Evolutionary conservation across 352 stramenopile genomes (phyloP).

Genomic region (Pythium dissotocum): DNA sequence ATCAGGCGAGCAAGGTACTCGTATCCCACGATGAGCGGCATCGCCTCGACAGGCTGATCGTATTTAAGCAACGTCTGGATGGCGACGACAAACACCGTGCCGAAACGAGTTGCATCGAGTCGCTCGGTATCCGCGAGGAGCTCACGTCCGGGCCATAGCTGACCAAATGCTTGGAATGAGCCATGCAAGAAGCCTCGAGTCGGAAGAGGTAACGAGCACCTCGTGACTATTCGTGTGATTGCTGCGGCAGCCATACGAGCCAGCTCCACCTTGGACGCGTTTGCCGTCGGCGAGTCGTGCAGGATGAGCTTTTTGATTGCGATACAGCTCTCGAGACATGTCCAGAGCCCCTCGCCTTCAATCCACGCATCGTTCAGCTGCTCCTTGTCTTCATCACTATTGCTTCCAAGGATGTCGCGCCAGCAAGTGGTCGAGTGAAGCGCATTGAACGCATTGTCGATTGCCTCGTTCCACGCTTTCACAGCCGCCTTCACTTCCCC

Average conservation of each 20-base stretch:
- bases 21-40: constrained; percentile 62
- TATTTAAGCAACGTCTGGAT: constrained; percentile 59
- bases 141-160: constrained; percentile 63
- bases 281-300: constrained; percentile 31
- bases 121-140: constrained; percentile 46
- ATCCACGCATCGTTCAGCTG: constrained; percentile 28
- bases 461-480: constrained; percentile 68
- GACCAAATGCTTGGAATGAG: constrained; percentile 45
- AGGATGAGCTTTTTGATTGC: constrained; percentile 61
- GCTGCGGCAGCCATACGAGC: constrained; percentile 64
- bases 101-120: constrained; percentile 38
- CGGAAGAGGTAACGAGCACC: constrained; percentile 62
- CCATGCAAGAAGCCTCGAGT: constrained; percentile 60
- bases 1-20: constrained; percentile 45
- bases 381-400: constrained; percentile 24
- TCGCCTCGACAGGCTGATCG: constrained; percentile 39
- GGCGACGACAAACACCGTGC: constrained; percentile 42
- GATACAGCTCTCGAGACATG: constrained; percentile 50
- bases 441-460: constrained; percentile 74
- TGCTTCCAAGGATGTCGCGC: constrained; percentile 45
- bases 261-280: constrained; percentile 55
- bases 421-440: constrained; percentile 50
- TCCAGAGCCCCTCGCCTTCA: constrained; percentile 57
- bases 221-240: constrained; percentile 54
- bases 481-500: constrained; percentile 39